Percentiles rank a stretch among this genome's conserved stretches.
These are phyloP conservation scores for Quercus engelmannii DNA, from an alignment of 306 rosid species.

Conservation along the genomic window DNA sequence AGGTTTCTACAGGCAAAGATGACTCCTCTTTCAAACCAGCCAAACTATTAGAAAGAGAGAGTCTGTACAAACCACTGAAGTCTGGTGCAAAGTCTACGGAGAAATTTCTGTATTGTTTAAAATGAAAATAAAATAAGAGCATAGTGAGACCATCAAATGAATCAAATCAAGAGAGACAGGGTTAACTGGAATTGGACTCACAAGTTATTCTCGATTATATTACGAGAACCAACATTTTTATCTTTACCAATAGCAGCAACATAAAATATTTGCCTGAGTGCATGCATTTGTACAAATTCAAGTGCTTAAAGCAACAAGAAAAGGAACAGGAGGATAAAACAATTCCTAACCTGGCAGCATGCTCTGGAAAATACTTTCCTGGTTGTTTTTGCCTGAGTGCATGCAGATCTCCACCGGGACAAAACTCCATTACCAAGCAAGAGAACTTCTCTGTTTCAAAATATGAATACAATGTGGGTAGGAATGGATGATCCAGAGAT, in stretches of 20 bases:
- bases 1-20: not conserved
- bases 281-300: not conserved
- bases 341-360: slow-evolving; percentile 85
- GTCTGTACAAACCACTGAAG: not conserved
- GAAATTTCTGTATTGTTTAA: not conserved
- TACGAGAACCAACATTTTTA: not conserved
- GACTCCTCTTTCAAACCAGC: not conserved
- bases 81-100: not conserved
- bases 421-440: slow-evolving; percentile 91
- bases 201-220: not conserved
- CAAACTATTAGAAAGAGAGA: not conserved
- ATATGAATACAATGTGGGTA: slow-evolving; percentile 83
- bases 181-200: slow-evolving; percentile 12
- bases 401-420: slow-evolving; percentile 95
- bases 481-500: slow-evolving; percentile 93
- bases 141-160: not conserved
- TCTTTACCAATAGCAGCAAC: not conserved
- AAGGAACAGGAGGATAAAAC: slow-evolving; percentile 8
- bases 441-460: slow-evolving; percentile 82
- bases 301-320: not conserved
- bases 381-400: slow-evolving; percentile 88
- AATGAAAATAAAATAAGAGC: not conserved
- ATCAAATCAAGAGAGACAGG: not conserved
- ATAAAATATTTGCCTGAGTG: not conserved
- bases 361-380: slow-evolving; percentile 78